Base-by-base conservation (phyloP, 768 basidiomycete species). In the Mycena galericulata region DNA sequence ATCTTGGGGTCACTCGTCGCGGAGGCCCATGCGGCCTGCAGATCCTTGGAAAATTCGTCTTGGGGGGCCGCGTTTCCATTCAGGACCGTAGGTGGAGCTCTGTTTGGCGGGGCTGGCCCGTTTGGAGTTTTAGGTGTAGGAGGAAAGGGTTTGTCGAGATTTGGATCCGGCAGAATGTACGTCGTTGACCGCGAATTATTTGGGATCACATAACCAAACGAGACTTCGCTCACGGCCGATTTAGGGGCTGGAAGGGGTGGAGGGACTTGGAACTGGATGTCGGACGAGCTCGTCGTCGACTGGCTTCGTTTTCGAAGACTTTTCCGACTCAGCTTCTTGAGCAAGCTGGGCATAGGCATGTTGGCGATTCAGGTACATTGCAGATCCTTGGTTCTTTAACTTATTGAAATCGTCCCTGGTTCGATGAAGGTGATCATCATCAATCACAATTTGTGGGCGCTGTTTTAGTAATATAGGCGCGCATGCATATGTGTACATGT, bases 281-380 rank as follows among this genome's bases (percentile, higher is more conserved):
- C 49, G n/a, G 22, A 15, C 2, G 56, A 43, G 30, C 41, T 60
- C 18, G 55, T 38, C 2, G 51, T 51, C 24, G 59, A 65, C 32
- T 65, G 30, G 11, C 24, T 54, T 55, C 68, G 68, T 36, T 62
- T 50, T 15, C 64, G 57, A n/a, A 64, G 53, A 22, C 51, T 69
- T 26, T 69, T 69, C 11, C 29, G 30, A 53, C 68, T 70, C 10
- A 70, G 26, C 64, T 56, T 62, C 26, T 70, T 65, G 22, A 66
- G 41, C 56, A 67, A 26, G 62, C 67, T 62, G 61, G 64, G 54
- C 62, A 73, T 67, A 47, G 59, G 58, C 67, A 65, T 69, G 17
- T 34, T 46, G 45, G 49, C 18, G 41, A 2, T 20, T 11, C 30
- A 32, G 46, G 5, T 50, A 20, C 20, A n/a, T 17, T 32, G 29